These are phyloP conservation scores for Lentinus tigrinus DNA, from an alignment of 768 basidiomycete species.

Conservation along the genomic window DNA sequence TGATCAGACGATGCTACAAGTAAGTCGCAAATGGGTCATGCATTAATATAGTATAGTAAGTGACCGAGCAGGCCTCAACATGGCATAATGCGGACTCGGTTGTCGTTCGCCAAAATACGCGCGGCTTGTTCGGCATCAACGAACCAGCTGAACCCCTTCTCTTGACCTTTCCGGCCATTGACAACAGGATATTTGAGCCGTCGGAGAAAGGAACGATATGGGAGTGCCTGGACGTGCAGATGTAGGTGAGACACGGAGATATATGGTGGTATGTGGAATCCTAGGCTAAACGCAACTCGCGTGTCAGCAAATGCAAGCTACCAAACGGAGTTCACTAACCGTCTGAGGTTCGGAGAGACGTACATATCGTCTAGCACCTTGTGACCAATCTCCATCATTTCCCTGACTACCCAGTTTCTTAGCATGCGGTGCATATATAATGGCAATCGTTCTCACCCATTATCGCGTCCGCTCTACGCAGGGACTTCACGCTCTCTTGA, in stretches of 20 bases:
- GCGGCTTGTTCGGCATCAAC: constrained; percentile 59
- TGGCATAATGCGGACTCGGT: constrained; percentile 50
- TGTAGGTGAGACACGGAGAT: constrained; percentile 73
- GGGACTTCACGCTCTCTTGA: constrained; percentile 53
- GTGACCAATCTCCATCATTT: constrained; percentile 53
- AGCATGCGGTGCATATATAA: constrained; percentile 23
- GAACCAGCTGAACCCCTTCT: constrained; percentile 78
- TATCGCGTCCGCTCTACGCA: constrained; percentile 43
- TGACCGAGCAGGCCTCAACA: constrained; percentile 28
- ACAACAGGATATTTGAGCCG: constrained; percentile 51
- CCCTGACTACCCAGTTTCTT: constrained; percentile 36
- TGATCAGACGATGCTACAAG: not conserved
- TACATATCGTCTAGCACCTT: constrained; percentile 47
- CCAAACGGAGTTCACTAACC: constrained; percentile 33
- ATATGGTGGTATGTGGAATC: constrained; percentile 82
- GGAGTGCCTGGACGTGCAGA: constrained; percentile 69
- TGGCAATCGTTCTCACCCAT: constrained; percentile 43
- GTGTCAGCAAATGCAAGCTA: not conserved
- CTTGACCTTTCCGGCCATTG: constrained; percentile 28
- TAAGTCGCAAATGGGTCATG: not conserved
- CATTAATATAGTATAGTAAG: not conserved
- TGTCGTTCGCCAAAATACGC: constrained; percentile 55
- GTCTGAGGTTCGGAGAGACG: constrained; percentile 42
- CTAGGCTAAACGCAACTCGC: constrained; percentile 47
- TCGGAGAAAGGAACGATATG: constrained; percentile 46